A percentile compares a stretch with the other conserved stretches of the same genome.
Evolutionary conservation across 179 eudicot species (phyloP).

Genomic region (Sideroxylon spinosum): DNA sequence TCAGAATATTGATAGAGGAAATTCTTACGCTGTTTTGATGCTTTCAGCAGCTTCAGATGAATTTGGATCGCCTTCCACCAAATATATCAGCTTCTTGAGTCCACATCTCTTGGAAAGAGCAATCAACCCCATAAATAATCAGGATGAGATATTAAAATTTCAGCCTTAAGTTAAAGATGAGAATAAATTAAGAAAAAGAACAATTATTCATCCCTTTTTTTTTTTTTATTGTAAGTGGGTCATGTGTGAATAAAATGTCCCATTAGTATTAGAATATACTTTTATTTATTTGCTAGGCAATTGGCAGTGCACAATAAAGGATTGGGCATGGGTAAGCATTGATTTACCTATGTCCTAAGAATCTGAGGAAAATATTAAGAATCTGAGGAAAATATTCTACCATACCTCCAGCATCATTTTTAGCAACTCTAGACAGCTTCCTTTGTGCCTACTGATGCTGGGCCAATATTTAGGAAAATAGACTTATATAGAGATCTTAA

Average conservation of each 20-base stretch:
- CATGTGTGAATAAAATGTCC: neutral
- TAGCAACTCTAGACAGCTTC: neutral
- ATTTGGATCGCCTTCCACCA: conserved; percentile 97
- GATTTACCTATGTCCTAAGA: neutral
- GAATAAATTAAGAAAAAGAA: neutral
- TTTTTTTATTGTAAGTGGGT: too few species aligned
- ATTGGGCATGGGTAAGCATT: neutral
- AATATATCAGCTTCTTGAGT: conserved; percentile 79
- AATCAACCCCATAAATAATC: neutral
- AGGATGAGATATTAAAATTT: neutral
- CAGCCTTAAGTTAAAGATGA: neutral
- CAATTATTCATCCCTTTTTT: neutral
- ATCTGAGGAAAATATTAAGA: neutral
- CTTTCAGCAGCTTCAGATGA: conserved; percentile 81
- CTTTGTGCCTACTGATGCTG: neutral
- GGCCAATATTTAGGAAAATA: neutral
- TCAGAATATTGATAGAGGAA: neutral
- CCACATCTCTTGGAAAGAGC: conserved; percentile 66
- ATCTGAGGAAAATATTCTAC: neutral
- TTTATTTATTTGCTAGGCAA: neutral
- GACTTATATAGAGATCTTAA: neutral
- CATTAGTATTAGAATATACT: neutral
- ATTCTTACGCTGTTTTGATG: conserved; percentile 93
- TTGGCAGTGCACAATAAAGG: neutral
- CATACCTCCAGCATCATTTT: neutral